A percentile compares a stretch with the other conserved stretches of the same genome.
phyloP scores from a whole-genome alignment of 768 basidiomycete genomes.

The Macrolepiota albuminosa region DNA sequence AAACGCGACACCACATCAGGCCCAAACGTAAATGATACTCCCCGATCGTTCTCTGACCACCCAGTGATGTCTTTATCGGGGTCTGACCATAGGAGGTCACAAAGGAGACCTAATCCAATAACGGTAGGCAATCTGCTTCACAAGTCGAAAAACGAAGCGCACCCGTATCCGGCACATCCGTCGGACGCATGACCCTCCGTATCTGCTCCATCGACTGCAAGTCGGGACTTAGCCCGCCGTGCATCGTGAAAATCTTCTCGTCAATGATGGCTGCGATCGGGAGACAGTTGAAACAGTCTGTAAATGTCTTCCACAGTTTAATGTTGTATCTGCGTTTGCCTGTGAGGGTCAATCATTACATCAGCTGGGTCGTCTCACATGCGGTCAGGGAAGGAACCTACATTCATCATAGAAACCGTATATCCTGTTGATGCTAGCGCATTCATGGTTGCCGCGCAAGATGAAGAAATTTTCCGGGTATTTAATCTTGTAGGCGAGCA shows the following conservation, averaged over 20 bases:
- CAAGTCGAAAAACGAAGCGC: slow-evolving; percentile 18
- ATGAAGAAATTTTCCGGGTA: slow-evolving; percentile 99
- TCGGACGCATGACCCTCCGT: slow-evolving; percentile 97
- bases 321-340: slow-evolving; percentile 99
- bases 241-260: slow-evolving; percentile 99
- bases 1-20: slow-evolving; percentile 98
- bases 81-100: slow-evolving; percentile 97
- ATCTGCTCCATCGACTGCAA: slow-evolving; percentile 99
- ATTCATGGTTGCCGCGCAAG: slow-evolving; percentile 97
- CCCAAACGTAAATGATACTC: slow-evolving; percentile 98
- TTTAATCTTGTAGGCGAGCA: slow-evolving; percentile 99
- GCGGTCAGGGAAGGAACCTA: slow-evolving; percentile 35
- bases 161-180: slow-evolving; percentile 99
- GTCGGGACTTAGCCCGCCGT: slow-evolving; percentile 95
- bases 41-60: slow-evolving; percentile 99
- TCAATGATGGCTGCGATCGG: slow-evolving; percentile 99
- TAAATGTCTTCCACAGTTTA: slow-evolving; percentile 99
- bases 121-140: not conserved
- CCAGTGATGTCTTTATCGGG: slow-evolving; percentile 99
- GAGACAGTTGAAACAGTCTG: slow-evolving; percentile 99
- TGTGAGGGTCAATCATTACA: slow-evolving; percentile 24
- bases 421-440: slow-evolving; percentile 98
- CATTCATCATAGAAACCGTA: slow-evolving; percentile 99
- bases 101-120: slow-evolving; percentile 67
- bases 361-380: slow-evolving; percentile 10